These are phyloP conservation scores for Primulina huaijiensis DNA, from an alignment of 257 asterid species.

Conservation along the genomic window DNA sequence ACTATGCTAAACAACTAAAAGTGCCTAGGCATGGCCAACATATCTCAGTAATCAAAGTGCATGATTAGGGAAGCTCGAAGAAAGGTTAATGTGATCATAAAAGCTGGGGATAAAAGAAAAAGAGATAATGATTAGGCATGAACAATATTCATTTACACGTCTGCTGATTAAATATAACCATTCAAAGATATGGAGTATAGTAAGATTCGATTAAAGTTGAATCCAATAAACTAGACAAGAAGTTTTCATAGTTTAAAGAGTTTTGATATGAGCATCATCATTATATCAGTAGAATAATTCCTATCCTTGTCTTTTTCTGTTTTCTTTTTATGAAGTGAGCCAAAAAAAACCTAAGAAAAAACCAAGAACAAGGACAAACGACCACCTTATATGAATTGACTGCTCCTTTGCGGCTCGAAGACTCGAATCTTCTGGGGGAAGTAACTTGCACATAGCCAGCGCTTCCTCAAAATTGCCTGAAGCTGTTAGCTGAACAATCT, in stretches of 20 bases:
- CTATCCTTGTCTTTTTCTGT: conserved; percentile 13
- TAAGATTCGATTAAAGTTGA: not conserved
- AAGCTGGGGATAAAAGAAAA: not conserved
- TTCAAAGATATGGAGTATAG: not conserved
- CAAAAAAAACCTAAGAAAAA: conserved; percentile 1
- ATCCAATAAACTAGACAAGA: conserved; percentile 5
- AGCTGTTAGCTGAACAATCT: conserved; percentile 98
- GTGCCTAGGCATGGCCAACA: not conserved
- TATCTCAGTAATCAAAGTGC: not conserved
- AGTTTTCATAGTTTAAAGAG: not conserved
- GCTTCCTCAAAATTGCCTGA: conserved; percentile 99
- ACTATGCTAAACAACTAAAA: not conserved
- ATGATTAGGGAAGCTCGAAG: too few relatives aligned
- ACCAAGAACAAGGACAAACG: conserved; percentile 6
- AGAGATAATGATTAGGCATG: not conserved
- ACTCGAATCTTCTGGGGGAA: conserved; percentile 94
- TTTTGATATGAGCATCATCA: conserved; percentile 3
- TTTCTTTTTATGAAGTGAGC: not conserved
- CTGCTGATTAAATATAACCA: not conserved
- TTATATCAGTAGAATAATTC: conserved; percentile 5
- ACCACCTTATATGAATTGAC: conserved; percentile 90
- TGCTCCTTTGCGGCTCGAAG: conserved; percentile 94
- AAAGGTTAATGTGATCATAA: too few relatives aligned
- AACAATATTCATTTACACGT: not conserved
- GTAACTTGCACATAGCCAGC: conserved; percentile 87